Conservation (phyloP, 2,329 filamentous ascomycete genomes). For the Stagonosporopsis tanaceti region DNA sequence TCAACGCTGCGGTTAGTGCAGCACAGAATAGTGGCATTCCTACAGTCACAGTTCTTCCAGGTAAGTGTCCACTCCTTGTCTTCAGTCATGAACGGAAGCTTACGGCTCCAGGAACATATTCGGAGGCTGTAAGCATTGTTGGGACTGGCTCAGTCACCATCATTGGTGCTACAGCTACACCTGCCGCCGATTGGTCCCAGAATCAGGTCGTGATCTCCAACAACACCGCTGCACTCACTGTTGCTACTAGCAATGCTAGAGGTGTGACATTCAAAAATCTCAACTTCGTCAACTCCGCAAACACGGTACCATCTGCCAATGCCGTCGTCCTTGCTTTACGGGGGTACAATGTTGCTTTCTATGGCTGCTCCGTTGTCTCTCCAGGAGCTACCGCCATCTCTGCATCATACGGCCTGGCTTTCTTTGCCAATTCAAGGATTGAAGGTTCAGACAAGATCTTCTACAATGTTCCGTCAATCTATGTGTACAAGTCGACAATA, state of each 20-base stretch:
- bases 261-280: slow-evolving; percentile 51
- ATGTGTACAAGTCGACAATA: slow-evolving; percentile 56
- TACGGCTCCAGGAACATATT: slow-evolving; percentile 46
- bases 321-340: slow-evolving; percentile 42
- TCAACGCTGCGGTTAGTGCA: slow-evolving; percentile 55
- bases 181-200: slow-evolving; percentile 43
- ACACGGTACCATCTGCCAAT: slow-evolving; percentile 29
- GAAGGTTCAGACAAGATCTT: slow-evolving; percentile 56
- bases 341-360: slow-evolving; percentile 54
- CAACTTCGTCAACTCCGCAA: slow-evolving; percentile 49
- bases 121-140: slow-evolving; percentile 52
- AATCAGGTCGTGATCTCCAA: slow-evolving; percentile 51
- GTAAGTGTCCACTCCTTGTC: slow-evolving; percentile 18
- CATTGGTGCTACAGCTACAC: slow-evolving; percentile 42
- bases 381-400: slow-evolving; percentile 45
- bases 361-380: slow-evolving; percentile 55
- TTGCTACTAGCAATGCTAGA: slow-evolving; percentile 39
- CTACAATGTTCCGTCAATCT: slow-evolving; percentile 52
- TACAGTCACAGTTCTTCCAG: slow-evolving; percentile 55
- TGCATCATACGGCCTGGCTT: slow-evolving; percentile 42
- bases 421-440: slow-evolving; percentile 57
- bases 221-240: slow-evolving; percentile 37
- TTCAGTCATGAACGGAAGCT: not conserved
- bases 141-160: slow-evolving; percentile 55
- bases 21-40: slow-evolving; percentile 53